Conservation (phyloP, 768 basidiomycete species). For the Leucocoprinus leucothites region DNA sequence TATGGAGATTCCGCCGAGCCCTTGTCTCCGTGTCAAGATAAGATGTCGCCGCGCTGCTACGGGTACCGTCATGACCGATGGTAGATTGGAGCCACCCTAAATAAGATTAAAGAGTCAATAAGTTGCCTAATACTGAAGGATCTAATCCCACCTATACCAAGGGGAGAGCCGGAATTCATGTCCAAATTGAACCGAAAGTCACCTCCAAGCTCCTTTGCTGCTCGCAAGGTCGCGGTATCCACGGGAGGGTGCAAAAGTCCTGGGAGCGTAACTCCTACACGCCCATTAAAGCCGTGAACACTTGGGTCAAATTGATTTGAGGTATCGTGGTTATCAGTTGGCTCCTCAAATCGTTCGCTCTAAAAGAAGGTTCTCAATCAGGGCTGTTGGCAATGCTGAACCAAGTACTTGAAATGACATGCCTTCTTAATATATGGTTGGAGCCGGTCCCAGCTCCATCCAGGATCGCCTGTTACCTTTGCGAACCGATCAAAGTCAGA, state of each 20-base stretch:
- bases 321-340: constrained; percentile 18
- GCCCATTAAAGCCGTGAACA: constrained; percentile 19
- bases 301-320: constrained; percentile 19
- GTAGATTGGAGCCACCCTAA: constrained; percentile 22
- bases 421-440: constrained; percentile 25
- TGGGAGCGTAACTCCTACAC: constrained; percentile 16
- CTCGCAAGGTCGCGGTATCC: constrained; percentile 19
- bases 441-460: constrained; percentile 33
- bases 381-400: too few species aligned
- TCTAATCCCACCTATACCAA: constrained; percentile 13
- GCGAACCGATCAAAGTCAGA: constrained; percentile 23
- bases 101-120: neutral
- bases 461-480: constrained; percentile 23
- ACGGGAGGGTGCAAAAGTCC: constrained; percentile 14
- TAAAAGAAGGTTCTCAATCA: constrained; percentile 3
- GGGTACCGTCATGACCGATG: constrained; percentile 18
- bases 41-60: constrained; percentile 24
- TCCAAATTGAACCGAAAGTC: constrained; percentile 15
- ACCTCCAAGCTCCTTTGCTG: constrained; percentile 13
- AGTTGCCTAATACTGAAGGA: too few species aligned
- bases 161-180: constrained; percentile 13
- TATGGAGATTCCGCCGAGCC: constrained; percentile 25
- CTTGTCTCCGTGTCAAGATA: constrained; percentile 22
- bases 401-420: neutral
- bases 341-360: constrained; percentile 17